phyloP scores from a whole-genome alignment of 768 basidiomycete species.

The Leucosporidium scottii region DNA sequence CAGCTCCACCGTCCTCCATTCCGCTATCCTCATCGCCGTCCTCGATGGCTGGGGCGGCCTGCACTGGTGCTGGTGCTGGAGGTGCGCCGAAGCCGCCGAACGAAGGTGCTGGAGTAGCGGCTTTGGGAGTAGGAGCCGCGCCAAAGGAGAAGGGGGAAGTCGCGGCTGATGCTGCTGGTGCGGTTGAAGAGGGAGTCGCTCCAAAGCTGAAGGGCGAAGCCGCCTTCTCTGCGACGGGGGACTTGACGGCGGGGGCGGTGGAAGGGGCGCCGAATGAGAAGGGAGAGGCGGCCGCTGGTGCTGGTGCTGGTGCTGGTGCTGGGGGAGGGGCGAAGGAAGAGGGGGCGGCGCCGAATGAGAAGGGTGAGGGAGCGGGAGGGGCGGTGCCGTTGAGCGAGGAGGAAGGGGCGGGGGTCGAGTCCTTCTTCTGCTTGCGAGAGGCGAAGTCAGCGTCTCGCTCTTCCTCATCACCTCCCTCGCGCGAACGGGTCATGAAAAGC shows the following conservation, averaged over 20 bases:
- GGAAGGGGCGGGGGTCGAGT: background rate
- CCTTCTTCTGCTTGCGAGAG: constrained; percentile 16
- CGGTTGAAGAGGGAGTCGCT: constrained; percentile 15
- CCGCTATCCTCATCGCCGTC: constrained; percentile 29
- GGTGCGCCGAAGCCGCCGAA: constrained; percentile 1
- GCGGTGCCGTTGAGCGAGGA: background rate
- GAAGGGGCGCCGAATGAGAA: constrained; percentile 19
- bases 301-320: no score
- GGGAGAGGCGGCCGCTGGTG: no score
- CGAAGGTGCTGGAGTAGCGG: background rate
- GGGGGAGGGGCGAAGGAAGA: no score
- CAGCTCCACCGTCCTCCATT: constrained; percentile 30
- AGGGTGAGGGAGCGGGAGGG: no score
- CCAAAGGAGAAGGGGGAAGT: constrained; percentile 15
- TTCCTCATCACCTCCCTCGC: no score
- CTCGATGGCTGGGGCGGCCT: constrained; percentile 3
- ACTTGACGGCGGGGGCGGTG: background rate
- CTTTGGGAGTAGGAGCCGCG: background rate
- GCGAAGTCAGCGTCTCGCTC: no score
- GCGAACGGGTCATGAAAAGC: background rate
- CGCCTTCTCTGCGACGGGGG: background rate
- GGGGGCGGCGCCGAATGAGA: no score
- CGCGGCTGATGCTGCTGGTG: background rate
- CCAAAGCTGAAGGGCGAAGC: constrained; percentile 19
- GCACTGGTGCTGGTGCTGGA: background rate